Evolutionary conservation across 169 alveolate genomes (phyloP), one percentile per base, ranked within the genome.

Genomic region (Cryptosporidium ryanae): DNA sequence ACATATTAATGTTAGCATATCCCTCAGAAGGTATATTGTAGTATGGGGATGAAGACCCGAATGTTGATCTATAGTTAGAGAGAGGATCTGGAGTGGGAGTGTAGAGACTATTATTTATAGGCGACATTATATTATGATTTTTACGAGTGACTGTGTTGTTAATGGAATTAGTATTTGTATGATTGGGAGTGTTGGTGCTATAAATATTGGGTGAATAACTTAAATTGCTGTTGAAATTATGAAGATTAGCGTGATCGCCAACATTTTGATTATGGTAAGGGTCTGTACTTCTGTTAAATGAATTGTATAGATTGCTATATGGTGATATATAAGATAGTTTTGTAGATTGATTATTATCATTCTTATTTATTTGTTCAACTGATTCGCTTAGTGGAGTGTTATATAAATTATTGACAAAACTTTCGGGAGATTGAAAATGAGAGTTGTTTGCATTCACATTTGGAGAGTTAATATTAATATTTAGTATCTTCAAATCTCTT

Each of bases 1-100:
- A 61, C 48, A 76, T 57, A 1, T 55, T 55, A 21, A 76, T 18
- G 64, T 76, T 76, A 1, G 63, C 31, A 59, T 25, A 71, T 27
- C 87, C 87, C 46, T 76, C 87, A 32, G 87, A 76, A 17, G 87
- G 87, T 18, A 76, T 76, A 46, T 70, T 52, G 52, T 70, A 70
- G 25, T 55, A 59, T 10, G 87, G 64, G 8, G 87, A 76, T 3
- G 87, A 18, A 15, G 87, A 59, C 43, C 63, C 87, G n/a, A 38
- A 61, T 1, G 27, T 76, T 6, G 64, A 76, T 25, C 71, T 76
- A 50, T 59, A 59, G 76, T 76, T 76, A 25, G 84, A 70, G 6
- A 55, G 66, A 38, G 68, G 68, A 10, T 54, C 71, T 1, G 71
- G 64, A 7, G 66, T 55, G 50, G 70, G 5, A 71, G 87, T 29